Evolutionary conservation across 768 basidiomycete genomes (phyloP).

Genomic region (Boletus subparvulus): DNA sequence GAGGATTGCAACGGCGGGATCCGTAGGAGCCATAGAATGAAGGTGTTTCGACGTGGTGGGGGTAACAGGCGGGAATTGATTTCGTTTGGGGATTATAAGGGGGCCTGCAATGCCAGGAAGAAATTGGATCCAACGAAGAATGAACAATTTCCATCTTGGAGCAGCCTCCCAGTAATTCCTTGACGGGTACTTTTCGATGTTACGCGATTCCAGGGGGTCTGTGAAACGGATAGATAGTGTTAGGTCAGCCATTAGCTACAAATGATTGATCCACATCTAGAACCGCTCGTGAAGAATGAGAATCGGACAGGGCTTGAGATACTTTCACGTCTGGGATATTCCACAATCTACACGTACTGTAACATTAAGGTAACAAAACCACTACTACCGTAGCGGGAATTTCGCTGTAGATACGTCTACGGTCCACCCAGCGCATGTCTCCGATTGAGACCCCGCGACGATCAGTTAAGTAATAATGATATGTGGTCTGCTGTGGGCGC

Average conservation of each 20-base stretch:
- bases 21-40: not conserved
- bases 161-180: not conserved
- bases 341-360: not conserved
- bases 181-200: not conserved
- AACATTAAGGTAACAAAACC: no score
- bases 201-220: not conserved
- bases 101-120: no score
- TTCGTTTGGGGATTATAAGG: not conserved
- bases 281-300: not conserved
- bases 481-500: not conserved
- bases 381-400: no score
- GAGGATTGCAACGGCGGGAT: not conserved
- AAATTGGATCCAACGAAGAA: not conserved
- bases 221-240: not conserved
- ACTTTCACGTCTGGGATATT: not conserved
- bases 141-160: not conserved
- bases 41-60: not conserved
- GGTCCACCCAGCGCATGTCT: not conserved
- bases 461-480: not conserved
- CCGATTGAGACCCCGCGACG: constrained; percentile 3
- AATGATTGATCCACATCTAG: no score
- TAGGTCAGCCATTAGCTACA: not conserved
- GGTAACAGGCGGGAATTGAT: not conserved
- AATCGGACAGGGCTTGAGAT: no score
- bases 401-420: no score